These are phyloP conservation scores for Termitomyces heimii DNA, from an alignment of 768 basidiomycete species.

Conservation along the genomic window DNA sequence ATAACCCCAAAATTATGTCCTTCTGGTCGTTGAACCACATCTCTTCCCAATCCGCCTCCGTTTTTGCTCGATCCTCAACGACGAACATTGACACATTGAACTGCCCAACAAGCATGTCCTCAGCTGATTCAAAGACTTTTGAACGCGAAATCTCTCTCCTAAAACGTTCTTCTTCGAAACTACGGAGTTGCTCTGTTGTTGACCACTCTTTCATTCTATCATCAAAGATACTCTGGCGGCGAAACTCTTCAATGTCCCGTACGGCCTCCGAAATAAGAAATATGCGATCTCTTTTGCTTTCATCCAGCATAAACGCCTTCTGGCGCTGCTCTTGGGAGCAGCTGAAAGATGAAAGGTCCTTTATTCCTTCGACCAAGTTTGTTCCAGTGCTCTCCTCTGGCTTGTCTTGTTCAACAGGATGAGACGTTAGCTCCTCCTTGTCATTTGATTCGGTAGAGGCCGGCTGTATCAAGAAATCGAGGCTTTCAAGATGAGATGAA, in stretches of 20 bases:
- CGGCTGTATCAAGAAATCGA: background rate
- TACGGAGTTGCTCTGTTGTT: background rate
- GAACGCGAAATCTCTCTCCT: background rate
- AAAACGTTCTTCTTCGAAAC: background rate
- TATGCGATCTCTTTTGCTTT: background rate
- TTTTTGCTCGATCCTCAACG: background rate
- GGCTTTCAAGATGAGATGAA: background rate
- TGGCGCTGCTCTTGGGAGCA: background rate
- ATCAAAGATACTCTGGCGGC: background rate
- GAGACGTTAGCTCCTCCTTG: background rate
- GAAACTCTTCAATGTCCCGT: background rate
- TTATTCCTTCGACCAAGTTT: background rate
- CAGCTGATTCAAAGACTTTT: background rate
- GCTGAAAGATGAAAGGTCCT: background rate
- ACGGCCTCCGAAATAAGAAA: background rate
- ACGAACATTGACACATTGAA: background rate
- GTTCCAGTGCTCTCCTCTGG: background rate
- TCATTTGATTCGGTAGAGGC: background rate
- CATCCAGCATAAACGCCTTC: background rate
- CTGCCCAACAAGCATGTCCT: background rate
- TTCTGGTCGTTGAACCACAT: background rate
- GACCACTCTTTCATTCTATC: background rate
- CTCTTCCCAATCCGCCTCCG: background rate
- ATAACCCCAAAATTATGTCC: no score
- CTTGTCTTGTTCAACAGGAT: background rate